phyloP scores from a whole-genome alignment of 495 filamentous ascomycete genomes.

The Aspergillus haitiensis region DNA sequence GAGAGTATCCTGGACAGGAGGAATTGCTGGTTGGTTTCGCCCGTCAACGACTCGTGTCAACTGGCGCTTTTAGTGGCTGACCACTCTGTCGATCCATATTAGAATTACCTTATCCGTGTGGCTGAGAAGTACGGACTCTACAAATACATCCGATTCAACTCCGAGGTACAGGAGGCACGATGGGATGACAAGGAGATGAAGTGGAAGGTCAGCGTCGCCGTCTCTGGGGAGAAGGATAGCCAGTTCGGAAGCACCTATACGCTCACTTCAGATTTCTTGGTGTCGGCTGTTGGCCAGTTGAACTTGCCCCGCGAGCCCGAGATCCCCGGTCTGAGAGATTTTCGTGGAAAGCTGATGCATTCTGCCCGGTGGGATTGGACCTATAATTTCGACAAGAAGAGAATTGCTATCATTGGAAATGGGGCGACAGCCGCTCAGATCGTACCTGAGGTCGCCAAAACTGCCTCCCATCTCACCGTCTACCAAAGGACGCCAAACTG shows the following conservation, averaged over 20 bases:
- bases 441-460: constrained; percentile 60
- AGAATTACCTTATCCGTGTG: constrained; percentile 55
- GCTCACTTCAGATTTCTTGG: constrained; percentile 56
- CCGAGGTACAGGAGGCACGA: constrained; percentile 46
- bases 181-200: constrained; percentile 59
- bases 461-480: constrained; percentile 56
- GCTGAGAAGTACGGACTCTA: constrained; percentile 62
- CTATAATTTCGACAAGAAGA: constrained; percentile 50
- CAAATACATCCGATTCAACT: constrained; percentile 57
- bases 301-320: constrained; percentile 59
- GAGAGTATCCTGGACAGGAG: constrained; percentile 62
- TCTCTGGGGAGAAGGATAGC: constrained; percentile 49
- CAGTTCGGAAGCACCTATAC: constrained; percentile 44
- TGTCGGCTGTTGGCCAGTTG: constrained; percentile 66
- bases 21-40: constrained; percentile 52
- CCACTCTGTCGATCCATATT: constrained; percentile 25
- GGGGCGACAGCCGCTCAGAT: constrained; percentile 73
- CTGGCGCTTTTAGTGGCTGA: background rate
- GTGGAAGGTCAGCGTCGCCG: constrained; percentile 51
- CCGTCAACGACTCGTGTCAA: background rate
- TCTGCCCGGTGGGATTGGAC: constrained; percentile 55
- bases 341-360: constrained; percentile 55
- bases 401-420: constrained; percentile 55
- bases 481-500: constrained; percentile 71
- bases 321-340: constrained; percentile 59